These are phyloP conservation scores for Kwoniella shivajii DNA, from an alignment of 1,284 basidiomycete species.

Conservation along the genomic window DNA sequence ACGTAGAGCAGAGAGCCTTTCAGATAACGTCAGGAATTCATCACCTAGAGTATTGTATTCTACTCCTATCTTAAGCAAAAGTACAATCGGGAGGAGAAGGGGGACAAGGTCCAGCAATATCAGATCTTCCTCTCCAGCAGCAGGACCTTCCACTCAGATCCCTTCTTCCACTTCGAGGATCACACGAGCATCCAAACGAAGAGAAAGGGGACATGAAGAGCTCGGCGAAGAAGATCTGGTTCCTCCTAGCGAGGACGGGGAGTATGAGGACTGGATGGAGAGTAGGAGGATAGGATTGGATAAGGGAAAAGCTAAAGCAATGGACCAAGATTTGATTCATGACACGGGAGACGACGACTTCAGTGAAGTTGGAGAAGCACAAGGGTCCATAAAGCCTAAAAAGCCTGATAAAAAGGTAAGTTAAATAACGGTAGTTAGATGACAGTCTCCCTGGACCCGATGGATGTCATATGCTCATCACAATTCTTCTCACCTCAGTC, in stretches of 20 bases:
- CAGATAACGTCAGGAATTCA: no score
- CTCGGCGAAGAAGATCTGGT: slow-evolving; percentile 35
- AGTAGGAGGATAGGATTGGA: slow-evolving; percentile 5
- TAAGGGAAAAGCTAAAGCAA: neutral
- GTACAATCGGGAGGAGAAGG: neutral
- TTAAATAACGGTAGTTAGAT: neutral
- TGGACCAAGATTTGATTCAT: neutral
- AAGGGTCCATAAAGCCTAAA: slow-evolving; percentile 1
- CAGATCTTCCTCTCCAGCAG: neutral
- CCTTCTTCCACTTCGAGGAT: neutral
- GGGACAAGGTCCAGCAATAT: neutral
- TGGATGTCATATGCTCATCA: neutral
- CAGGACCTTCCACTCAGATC: neutral
- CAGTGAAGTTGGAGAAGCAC: neutral
- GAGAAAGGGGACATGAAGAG: slow-evolving; percentile 10
- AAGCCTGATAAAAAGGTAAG: slow-evolving; percentile 15
- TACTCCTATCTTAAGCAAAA: neutral
- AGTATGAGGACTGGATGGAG: slow-evolving; percentile 43
- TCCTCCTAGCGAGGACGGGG: slow-evolving; percentile 47
- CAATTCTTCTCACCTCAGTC: no score
- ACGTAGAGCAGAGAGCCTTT: no score
- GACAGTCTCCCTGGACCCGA: neutral
- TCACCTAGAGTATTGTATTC: no score
- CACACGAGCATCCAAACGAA: slow-evolving; percentile 6
- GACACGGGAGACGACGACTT: neutral